Evolutionary conservation across 2,329 filamentous ascomycete species (phyloP).

Genomic region (Rhynchosporium secalis): DNA sequence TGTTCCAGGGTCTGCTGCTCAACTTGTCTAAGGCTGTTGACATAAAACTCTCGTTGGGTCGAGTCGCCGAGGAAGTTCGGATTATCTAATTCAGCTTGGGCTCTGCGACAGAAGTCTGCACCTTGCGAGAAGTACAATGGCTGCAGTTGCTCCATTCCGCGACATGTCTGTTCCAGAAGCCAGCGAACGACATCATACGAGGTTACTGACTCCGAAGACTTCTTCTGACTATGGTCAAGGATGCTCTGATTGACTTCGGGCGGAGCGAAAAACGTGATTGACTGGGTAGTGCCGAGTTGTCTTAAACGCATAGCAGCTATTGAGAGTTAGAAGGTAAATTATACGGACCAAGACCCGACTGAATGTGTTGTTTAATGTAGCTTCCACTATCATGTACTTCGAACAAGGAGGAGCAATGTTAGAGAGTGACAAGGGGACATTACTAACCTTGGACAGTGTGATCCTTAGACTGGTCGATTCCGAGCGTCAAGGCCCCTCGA

Average conservation of each 20-base stretch:
- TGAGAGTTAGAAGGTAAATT: conserved; percentile 15
- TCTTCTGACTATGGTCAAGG: conserved; percentile 46
- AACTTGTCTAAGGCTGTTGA: conserved; percentile 48
- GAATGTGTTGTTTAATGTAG: neutral
- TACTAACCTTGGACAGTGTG: conserved; percentile 52
- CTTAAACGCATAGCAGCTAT: conserved; percentile 65
- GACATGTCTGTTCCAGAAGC: conserved; percentile 65
- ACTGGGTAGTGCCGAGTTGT: conserved; percentile 50
- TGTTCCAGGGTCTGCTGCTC: conserved; percentile 59
- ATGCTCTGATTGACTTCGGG: conserved; percentile 50
- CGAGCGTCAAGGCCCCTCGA: conserved; percentile 31
- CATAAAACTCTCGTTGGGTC: conserved; percentile 43
- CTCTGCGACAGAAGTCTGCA: conserved; percentile 57
- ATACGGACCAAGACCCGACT: neutral
- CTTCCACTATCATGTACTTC: neutral
- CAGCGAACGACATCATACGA: conserved; percentile 55
- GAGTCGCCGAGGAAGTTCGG: conserved; percentile 44
- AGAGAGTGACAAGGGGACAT: neutral
- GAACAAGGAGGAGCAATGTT: neutral
- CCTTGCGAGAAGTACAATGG: conserved; percentile 61
- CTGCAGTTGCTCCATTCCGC: conserved; percentile 57
- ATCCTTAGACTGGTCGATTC: conserved; percentile 33
- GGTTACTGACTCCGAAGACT: conserved; percentile 6
- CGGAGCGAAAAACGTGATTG: conserved; percentile 36
- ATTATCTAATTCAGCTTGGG: conserved; percentile 49